phyloP scores from a whole-genome alignment of 257 asterid genomes.

The Voacanga thouarsii region DNA sequence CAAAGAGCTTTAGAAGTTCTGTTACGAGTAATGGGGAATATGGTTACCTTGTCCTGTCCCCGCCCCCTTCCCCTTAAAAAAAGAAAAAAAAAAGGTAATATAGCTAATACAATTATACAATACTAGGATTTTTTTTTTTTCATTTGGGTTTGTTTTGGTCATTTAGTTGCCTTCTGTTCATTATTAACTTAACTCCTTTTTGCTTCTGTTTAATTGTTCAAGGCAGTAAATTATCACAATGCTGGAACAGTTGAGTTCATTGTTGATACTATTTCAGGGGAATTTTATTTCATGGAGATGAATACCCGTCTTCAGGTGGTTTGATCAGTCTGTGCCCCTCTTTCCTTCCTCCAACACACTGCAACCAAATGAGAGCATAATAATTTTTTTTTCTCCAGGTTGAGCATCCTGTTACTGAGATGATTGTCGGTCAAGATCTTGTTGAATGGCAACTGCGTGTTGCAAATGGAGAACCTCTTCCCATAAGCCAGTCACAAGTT shows the following conservation, averaged over 20 bases:
- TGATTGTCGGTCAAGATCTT: constrained; percentile 98
- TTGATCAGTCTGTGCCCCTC: constrained; percentile 19
- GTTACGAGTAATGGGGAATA: not conserved
- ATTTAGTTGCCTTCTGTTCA: not conserved
- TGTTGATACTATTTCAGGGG: constrained; percentile 80
- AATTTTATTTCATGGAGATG: constrained; percentile 99
- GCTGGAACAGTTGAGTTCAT: constrained; percentile 99
- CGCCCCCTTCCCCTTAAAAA: too few relatives aligned
- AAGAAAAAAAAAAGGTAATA: not conserved
- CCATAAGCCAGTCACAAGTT: constrained; percentile 73
- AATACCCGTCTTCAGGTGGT: constrained; percentile 98
- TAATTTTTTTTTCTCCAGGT: constrained; percentile 42
- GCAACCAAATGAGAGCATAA: constrained; percentile 21
- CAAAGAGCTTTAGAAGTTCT: not conserved
- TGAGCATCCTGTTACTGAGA: constrained; percentile 99
- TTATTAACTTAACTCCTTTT: constrained; percentile 14
- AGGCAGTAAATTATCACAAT: constrained; percentile 91
- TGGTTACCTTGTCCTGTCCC: too few relatives aligned
- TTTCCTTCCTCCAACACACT: constrained; percentile 15
- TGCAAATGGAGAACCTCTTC: constrained; percentile 97
- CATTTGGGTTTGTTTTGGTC: not conserved
- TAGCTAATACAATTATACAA: not conserved
- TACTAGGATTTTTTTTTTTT: not conserved
- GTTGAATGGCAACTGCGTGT: constrained; percentile 99
- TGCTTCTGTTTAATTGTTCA: constrained; percentile 27